Evolutionary conservation across 371 early-diverging fungal species (phyloP), one percentile per base, ranked within the genome.

Genomic region (Mucor irregularis): DNA sequence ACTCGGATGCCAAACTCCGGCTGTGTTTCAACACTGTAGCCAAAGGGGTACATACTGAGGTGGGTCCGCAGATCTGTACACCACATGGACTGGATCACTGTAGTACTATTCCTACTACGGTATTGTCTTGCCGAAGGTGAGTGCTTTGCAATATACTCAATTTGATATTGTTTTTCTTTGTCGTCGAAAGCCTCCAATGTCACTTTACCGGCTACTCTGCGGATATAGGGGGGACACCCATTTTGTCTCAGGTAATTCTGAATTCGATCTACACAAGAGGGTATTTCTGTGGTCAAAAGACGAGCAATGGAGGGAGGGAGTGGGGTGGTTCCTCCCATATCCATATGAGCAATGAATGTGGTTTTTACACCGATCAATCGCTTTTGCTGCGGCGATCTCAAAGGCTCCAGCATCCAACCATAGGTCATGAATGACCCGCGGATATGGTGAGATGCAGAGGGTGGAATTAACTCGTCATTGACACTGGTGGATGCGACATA

Each of bases 211-310:
- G 74, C 75, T 4, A 78, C 70, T 7, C 76, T 67, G 8, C 74
- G 72, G 22, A 81, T 69, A 45, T 76, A 80, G 22, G 83, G 79
- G 9, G 85, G 85, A 50, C 79, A 75, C n/a, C 85, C 85, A 34
- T 71, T 53, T 43, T 71, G 66, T 2, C 63, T 34, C 14, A 85
- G 39, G 30, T 80, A 80, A 5, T 64, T 66, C 28, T 80, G 75
- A 13, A 85, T 58, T 14, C 73, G 71, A 29, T 64, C 69, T 14
- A 75, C 68, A 34, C 71, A 73, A n/a, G 69, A 53, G 26, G 82
- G 81, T 31, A 79, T 48, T 25, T 78, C 71, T 22, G 67, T 73
- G 1, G 76, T 71, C 30, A 82, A 53, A 5, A 66, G 59, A 11
- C 81, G 76, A 24, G 77, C 67, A 24, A 80, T 74, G n/a, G 78